Conservation (phyloP, 768 basidiomycete genomes). For the Suillus luteus region DNA sequence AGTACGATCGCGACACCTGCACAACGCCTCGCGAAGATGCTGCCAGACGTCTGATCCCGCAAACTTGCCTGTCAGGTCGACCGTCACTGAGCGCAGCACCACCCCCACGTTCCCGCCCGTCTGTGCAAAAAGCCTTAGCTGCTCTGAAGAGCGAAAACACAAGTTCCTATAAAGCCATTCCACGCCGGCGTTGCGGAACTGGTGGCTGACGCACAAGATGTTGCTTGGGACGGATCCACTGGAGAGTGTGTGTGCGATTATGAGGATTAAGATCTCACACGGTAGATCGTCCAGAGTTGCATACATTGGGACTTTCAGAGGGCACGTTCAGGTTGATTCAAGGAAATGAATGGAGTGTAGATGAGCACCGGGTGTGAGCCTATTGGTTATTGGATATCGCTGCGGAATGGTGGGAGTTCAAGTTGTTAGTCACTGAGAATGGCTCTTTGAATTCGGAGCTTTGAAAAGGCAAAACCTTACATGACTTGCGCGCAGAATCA, state of each 20-base stretch:
- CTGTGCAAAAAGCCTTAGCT: slow-evolving; percentile 23
- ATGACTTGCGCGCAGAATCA: background rate
- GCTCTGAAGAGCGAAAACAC: slow-evolving; percentile 26
- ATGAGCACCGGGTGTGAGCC: background rate
- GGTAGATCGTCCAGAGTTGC: slow-evolving; percentile 23
- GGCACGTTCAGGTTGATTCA: background rate
- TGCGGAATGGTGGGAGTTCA: background rate
- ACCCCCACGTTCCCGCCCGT: slow-evolving; percentile 18
- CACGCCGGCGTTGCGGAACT: slow-evolving; percentile 24
- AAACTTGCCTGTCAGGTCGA: slow-evolving; percentile 34
- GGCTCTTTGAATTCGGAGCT: background rate
- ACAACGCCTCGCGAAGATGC: slow-evolving; percentile 29
- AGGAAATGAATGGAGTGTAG: background rate
- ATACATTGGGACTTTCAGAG: slow-evolving; percentile 1
- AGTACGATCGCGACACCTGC: slow-evolving; percentile 23
- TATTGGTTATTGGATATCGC: background rate
- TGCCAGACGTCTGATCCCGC: slow-evolving; percentile 30
- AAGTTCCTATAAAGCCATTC: slow-evolving; percentile 29
- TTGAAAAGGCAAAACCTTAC: slow-evolving; percentile 6
- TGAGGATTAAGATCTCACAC: slow-evolving; percentile 23
- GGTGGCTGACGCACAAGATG: slow-evolving; percentile 25
- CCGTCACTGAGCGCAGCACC: slow-evolving; percentile 28
- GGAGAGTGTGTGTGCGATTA: slow-evolving; percentile 22
- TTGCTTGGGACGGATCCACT: slow-evolving; percentile 18
- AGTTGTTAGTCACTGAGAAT: background rate